Evolutionary conservation across 2,329 filamentous ascomycete genomes (phyloP), one percentile per base, ranked within the genome.

Genomic region (Dothidotthia symphoricarpi): DNA sequence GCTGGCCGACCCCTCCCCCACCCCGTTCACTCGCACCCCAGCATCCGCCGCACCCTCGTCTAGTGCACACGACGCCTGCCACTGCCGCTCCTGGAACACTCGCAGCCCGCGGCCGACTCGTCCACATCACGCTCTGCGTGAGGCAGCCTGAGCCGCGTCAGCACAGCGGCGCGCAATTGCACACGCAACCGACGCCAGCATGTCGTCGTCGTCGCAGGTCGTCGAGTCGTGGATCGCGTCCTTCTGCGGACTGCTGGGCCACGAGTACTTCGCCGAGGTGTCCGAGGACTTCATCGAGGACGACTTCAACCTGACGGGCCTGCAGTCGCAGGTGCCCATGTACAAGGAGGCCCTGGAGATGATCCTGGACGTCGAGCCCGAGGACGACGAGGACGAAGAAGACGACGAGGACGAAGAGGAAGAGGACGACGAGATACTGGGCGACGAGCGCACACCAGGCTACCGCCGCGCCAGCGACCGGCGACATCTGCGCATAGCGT

Each of bases 311-410:
- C 76, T 98, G 51, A 98, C 93, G 1, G 93, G 93, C 33, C 76
- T 98, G 59, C 89, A 95, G 69, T 86, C 84, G 43, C 91, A 97
- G 71, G 93, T 98, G 35, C 85, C 88, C 49, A 95, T 96, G 87
- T 98, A 98, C 70, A 98, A 97, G 71, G 93, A 98, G 71, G 93
- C 93, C 10, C 74, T 98, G 49, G 93, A 98, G 80, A 96, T 98
- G 91, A 97, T 98, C 53, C 77, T 98, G 49, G 93, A 98, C 57
- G 93, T 98, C 34, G 93, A 98, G 65, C 90, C 93, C 25, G 91
- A 96, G 70, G 91, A 96, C 29, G 86, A 89, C 39, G 86, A 89
- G n/a, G 85, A 89, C 0, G 86, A 91, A 6, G 85, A 89, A 3
- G 80, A 83, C 28, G 78, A 82, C 36, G 80, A 83, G 22, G 78